Evolutionary conservation across 1,139 yeast genomes (phyloP).

Genomic region (Magnusiomyces sp.): DNA sequence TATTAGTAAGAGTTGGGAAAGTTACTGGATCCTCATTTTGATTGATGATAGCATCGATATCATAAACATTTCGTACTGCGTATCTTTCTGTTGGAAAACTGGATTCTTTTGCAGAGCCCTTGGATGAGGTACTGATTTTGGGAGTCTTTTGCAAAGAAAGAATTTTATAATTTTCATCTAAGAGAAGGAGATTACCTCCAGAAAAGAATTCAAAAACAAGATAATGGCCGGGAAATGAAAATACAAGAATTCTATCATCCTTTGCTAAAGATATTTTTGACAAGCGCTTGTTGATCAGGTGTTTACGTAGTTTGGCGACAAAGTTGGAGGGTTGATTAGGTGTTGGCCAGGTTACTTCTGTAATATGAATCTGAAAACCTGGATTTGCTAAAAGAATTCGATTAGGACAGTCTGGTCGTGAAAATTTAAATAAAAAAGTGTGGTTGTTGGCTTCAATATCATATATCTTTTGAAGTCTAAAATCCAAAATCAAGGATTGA

Average conservation of each 20-base stretch:
- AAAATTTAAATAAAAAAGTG: constrained; percentile 72
- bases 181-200: constrained; percentile 80
- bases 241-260: constrained; percentile 68
- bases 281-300: constrained; percentile 70
- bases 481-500: constrained; percentile 45
- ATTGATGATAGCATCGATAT: constrained; percentile 4
- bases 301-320: constrained; percentile 78
- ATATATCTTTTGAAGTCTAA: constrained; percentile 77
- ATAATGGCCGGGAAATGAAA: constrained; percentile 73
- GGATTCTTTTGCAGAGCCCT: constrained; percentile 5
- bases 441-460: constrained; percentile 65
- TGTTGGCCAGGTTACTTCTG: constrained; percentile 73
- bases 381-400: constrained; percentile 70
- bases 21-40: too few relatives aligned
- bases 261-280: constrained; percentile 66
- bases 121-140: not conserved
- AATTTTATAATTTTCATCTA: constrained; percentile 62
- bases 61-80: constrained; percentile 20
- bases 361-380: constrained; percentile 72
- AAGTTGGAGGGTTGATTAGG: constrained; percentile 79
- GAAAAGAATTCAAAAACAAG: constrained; percentile 84
- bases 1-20: constrained; percentile 26
- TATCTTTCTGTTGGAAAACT: constrained; percentile 13
- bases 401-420: constrained; percentile 68
- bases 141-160: constrained; percentile 39